Conservation (phyloP, 2,329 filamentous ascomycete species). For the Fusarium dlaminii region DNA sequence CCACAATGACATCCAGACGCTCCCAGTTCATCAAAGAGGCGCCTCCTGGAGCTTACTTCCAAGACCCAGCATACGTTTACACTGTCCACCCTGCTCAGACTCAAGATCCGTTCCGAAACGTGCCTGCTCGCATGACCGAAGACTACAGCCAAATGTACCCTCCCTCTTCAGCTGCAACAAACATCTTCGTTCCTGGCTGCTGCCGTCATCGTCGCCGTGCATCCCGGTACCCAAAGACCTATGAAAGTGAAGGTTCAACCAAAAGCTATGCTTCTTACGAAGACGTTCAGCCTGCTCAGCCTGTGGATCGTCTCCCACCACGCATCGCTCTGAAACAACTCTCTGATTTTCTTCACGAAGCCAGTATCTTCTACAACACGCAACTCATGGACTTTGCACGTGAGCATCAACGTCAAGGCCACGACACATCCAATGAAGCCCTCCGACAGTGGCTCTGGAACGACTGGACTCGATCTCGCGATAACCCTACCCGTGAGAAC, state of each 20-base stretch:
- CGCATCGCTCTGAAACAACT: conserved; percentile 29
- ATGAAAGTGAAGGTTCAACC: conserved; percentile 1
- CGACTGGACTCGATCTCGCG: conserved; percentile 12
- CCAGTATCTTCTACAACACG: conserved; percentile 8
- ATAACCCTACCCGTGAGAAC: neutral
- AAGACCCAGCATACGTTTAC: conserved; percentile 10
- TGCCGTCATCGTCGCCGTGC: conserved; percentile 20
- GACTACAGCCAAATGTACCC: conserved; percentile 10
- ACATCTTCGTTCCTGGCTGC: neutral
- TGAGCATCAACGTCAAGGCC: conserved; percentile 4
- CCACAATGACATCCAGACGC: conserved; percentile 16
- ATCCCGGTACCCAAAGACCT: neutral
- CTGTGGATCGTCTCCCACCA: conserved; percentile 19
- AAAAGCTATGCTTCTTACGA: conserved; percentile 6
- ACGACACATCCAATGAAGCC: conserved; percentile 7
- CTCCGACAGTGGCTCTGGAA: conserved; percentile 25
- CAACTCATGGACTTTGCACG: conserved; percentile 16
- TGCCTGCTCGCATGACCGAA: neutral
- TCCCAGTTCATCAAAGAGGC: conserved; percentile 1
- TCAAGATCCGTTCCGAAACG: neutral
- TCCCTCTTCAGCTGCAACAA: neutral
- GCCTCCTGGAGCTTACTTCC: neutral
- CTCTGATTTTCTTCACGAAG: conserved; percentile 16
- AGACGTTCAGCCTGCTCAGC: neutral
- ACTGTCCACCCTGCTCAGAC: neutral